Evolutionary conservation across 192 early-diverging fungal genomes (phyloP).

Genomic region (Dissophora globulifera): DNA sequence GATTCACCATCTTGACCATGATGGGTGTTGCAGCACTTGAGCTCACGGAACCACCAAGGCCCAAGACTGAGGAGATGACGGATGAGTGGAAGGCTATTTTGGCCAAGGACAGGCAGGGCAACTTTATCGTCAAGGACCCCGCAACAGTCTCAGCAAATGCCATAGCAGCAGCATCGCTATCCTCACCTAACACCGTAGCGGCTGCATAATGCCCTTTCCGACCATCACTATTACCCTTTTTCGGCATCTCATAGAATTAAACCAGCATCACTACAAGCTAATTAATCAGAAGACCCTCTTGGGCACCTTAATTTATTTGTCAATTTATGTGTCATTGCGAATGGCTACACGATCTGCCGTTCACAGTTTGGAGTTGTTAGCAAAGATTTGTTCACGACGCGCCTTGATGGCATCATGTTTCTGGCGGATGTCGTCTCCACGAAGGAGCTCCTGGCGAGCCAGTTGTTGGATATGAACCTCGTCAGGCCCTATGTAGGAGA

Average conservation of each 20-base stretch:
- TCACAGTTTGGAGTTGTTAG: conserved; percentile 33
- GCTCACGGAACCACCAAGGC: conserved; percentile 24
- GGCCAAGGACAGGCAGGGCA: conserved; percentile 51
- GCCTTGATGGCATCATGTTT: conserved; percentile 27
- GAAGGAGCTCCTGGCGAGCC: conserved; percentile 76
- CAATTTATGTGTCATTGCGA: no score
- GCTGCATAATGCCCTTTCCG: no score
- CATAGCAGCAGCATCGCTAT: conserved; percentile 18
- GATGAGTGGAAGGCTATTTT: conserved; percentile 53
- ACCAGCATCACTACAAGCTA: no score
- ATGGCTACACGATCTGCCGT: no score
- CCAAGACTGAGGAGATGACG: conserved; percentile 35
- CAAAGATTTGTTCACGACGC: conserved; percentile 25
- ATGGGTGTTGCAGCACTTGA: conserved; percentile 49
- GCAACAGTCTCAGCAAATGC: background rate
- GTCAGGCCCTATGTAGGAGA: conserved; percentile 65
- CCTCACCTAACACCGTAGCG: background rate
- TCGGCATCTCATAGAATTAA: no score
- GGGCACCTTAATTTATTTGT: no score
- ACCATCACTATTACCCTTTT: no score
- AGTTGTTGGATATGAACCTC: conserved; percentile 92
- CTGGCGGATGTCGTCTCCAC: conserved; percentile 56
- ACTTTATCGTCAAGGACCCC: conserved; percentile 45
- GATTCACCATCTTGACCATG: conserved; percentile 50
- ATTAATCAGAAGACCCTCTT: no score